Percentiles rank a stretch among this genome's conserved stretches.
phyloP scores from a whole-genome alignment of 2,329 filamentous ascomycete genomes.

The Blastomyces gilchristii region DNA sequence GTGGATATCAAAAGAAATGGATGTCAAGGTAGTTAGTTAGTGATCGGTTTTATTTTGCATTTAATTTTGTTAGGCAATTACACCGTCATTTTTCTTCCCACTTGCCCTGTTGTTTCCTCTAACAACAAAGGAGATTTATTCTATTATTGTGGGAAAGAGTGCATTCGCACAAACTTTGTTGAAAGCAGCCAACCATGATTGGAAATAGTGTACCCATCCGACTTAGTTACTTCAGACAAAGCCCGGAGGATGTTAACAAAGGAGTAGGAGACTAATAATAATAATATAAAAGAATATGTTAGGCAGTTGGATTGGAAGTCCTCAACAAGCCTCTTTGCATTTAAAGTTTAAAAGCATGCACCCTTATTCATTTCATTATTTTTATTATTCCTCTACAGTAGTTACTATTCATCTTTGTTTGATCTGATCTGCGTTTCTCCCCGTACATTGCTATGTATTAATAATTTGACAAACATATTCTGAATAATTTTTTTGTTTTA shows the following conservation, averaged over 20 bases:
- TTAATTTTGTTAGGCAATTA: not conserved
- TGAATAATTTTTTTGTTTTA: not conserved
- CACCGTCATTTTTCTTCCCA: not conserved
- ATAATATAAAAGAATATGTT: not conserved
- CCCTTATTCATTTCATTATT: not conserved
- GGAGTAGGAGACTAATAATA: not conserved
- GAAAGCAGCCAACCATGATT: not conserved
- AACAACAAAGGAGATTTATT: not conserved
- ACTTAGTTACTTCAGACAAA: not conserved
- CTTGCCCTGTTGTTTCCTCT: not conserved
- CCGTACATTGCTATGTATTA: not conserved
- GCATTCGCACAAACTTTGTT: not conserved
- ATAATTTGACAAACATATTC: not conserved
- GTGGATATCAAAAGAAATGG: not conserved
- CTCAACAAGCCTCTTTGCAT: not conserved
- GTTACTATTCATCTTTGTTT: not conserved
- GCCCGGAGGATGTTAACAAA: not conserved
- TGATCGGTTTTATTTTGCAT: not conserved
- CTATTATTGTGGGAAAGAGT: not conserved
- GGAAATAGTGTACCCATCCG: not conserved
- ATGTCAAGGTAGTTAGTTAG: not conserved
- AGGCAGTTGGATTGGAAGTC: not conserved
- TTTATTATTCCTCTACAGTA: not conserved
- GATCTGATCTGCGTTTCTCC: not conserved
- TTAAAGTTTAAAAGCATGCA: not conserved